Conservation (phyloP, 2,329 filamentous ascomycete species). For the Aspergillus texensis region DNA sequence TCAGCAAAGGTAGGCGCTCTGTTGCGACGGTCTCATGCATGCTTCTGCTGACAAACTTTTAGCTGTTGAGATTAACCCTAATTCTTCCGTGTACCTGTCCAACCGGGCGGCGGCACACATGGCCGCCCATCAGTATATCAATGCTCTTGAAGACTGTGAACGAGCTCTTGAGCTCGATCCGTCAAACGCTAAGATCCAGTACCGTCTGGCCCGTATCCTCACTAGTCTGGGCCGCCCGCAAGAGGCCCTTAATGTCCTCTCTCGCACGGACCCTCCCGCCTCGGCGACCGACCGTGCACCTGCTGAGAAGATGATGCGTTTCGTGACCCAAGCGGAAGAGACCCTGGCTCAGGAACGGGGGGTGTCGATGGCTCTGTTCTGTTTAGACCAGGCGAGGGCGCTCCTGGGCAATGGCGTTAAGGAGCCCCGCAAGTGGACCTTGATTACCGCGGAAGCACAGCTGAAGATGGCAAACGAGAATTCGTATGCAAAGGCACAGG, state of each 20-base stretch:
- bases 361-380: conserved; percentile 89
- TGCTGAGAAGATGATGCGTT: conserved; percentile 82
- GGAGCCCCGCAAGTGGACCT: conserved; percentile 88
- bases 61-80: conserved; percentile 87
- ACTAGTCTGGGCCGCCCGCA: conserved; percentile 82
- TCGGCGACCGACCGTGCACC: conserved; percentile 82
- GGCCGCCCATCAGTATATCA: conserved; percentile 75
- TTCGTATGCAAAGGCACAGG: conserved; percentile 86
- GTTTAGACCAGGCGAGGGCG: conserved; percentile 85
- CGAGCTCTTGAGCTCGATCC: conserved; percentile 81
- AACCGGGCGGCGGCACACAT: conserved; percentile 96
- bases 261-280: conserved; percentile 75
- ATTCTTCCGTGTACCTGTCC: conserved; percentile 85
- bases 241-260: conserved; percentile 82
- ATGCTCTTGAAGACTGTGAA: conserved; percentile 85
- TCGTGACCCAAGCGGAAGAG: conserved; percentile 78
- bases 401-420: conserved; percentile 73
- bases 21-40: not conserved
- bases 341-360: conserved; percentile 73
- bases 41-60: conserved; percentile 7
- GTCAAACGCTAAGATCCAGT: conserved; percentile 81
- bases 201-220: conserved; percentile 86
- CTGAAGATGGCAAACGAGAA: conserved; percentile 91
- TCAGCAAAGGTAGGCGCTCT: conserved; percentile 77
- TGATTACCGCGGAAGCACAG: conserved; percentile 89